These are phyloP conservation scores for Podospora fimiseda DNA, from an alignment of 495 filamentous ascomycete genomes.

Conservation along the genomic window DNA sequence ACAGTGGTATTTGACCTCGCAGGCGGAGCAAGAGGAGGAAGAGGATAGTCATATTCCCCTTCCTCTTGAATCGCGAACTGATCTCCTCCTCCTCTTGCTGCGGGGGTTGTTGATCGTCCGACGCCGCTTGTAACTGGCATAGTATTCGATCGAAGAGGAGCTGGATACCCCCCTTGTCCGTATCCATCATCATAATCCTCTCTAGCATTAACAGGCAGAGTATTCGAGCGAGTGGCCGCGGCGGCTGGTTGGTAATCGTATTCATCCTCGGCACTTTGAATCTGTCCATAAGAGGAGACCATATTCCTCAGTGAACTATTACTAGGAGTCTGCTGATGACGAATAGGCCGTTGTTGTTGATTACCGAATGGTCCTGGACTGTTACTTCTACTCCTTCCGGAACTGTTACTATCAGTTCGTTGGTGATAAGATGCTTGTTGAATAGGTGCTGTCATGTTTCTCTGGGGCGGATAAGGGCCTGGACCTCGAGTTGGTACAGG, in stretches of 20 bases:
- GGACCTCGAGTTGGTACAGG: conserved; percentile 26
- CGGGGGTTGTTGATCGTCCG: too few relatives aligned
- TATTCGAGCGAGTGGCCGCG: not conserved
- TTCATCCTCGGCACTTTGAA: not conserved
- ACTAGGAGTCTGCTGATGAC: conserved; percentile 22
- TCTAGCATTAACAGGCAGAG: not conserved
- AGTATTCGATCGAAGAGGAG: not conserved
- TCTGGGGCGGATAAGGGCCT: conserved; percentile 32
- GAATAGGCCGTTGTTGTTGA: not conserved
- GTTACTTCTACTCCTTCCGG: conserved; percentile 4
- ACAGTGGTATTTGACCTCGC: too few relatives aligned
- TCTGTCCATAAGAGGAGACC: not conserved
- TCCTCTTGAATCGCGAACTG: not conserved
- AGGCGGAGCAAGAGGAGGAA: too few relatives aligned
- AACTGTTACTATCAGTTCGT: conserved; percentile 13
- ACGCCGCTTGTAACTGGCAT: not conserved
- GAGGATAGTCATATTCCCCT: not conserved
- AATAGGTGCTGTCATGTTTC: conserved; percentile 48
- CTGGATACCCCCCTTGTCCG: not conserved
- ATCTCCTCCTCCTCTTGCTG: too few relatives aligned
- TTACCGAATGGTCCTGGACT: too few relatives aligned
- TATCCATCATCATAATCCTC: not conserved
- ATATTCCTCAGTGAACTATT: conserved; percentile 26
- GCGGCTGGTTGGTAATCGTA: conserved; percentile 2
- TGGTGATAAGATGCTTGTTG: conserved; percentile 19